These are phyloP conservation scores for Wallacemonas collosoma DNA, from an alignment of 208 protist species.

Conservation along the genomic window DNA sequence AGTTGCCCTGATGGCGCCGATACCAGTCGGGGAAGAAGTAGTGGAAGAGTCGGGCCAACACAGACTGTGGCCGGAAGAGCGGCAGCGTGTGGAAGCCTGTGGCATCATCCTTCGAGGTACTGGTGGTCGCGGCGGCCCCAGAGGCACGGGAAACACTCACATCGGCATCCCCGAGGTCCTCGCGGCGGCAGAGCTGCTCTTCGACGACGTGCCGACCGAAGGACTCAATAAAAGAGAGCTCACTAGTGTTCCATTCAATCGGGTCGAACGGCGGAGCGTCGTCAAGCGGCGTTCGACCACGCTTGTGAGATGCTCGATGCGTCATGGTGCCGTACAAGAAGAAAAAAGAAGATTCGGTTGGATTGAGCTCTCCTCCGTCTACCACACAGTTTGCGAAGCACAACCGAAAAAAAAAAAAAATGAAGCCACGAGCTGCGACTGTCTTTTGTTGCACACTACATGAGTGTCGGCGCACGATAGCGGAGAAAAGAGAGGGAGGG, in stretches of 20 bases:
- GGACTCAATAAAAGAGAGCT: slow-evolving; percentile 64
- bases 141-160: neutral
- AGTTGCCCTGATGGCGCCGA: slow-evolving; percentile 25
- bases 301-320: slow-evolving; percentile 7
- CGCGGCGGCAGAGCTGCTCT: neutral
- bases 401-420: no score
- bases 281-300: slow-evolving; percentile 44
- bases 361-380: no score
- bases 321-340: neutral
- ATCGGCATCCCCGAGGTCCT: neutral
- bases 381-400: no score
- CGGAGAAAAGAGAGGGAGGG: no score
- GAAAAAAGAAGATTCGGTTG: neutral
- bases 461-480: no score
- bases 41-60: slow-evolving; percentile 21
- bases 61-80: slow-evolving; percentile 16
- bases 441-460: no score
- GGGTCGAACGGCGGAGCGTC: slow-evolving; percentile 72
- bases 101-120: neutral
- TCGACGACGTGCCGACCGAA: slow-evolving; percentile 1
- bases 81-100: slow-evolving; percentile 34
- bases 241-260: slow-evolving; percentile 48
- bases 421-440: no score
- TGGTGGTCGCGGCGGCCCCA: neutral
- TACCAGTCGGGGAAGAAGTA: slow-evolving; percentile 49